These are phyloP conservation scores for Vanderwaltozyma yarrowii DNA, from an alignment of 805 yeast genomes.

Conservation along the genomic window DNA sequence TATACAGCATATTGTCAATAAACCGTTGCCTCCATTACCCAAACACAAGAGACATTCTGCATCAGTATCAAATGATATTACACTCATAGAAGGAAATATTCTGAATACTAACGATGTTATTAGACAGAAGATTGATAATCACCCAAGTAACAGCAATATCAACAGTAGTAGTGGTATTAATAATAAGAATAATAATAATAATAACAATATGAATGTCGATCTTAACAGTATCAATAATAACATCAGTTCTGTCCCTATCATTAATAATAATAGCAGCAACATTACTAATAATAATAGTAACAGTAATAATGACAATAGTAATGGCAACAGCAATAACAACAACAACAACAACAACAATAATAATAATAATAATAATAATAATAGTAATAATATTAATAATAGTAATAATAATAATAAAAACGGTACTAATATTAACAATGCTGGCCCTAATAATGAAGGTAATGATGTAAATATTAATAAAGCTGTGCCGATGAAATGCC, in stretches of 20 bases:
- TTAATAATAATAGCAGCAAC: not conserved
- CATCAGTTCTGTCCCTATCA: too few relatives aligned
- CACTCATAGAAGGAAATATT: not conserved
- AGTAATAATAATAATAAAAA: too few relatives aligned
- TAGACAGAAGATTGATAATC: too few relatives aligned
- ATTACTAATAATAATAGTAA: not conserved
- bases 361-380: too few relatives aligned
- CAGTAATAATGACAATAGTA: not conserved
- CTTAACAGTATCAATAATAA: too few relatives aligned
- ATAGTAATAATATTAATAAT: too few relatives aligned
- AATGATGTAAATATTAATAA: not conserved
- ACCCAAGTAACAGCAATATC: too few relatives aligned
- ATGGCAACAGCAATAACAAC: too few relatives aligned
- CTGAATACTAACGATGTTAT: not conserved
- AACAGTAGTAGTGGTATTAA: too few relatives aligned
- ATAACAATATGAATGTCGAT: too few relatives aligned
- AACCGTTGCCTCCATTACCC: constrained; percentile 33
- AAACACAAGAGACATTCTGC: not conserved
- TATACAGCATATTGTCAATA: constrained; percentile 27
- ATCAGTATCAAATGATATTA: not conserved
- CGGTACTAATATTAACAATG: not conserved
- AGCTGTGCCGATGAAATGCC: not conserved
- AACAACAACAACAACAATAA: too few relatives aligned
- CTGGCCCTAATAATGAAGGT: not conserved
- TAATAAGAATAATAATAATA: too few relatives aligned